Base-by-base conservation (phyloP, 164 flowering plant genomes). In the Litsea cubeba region DNA sequence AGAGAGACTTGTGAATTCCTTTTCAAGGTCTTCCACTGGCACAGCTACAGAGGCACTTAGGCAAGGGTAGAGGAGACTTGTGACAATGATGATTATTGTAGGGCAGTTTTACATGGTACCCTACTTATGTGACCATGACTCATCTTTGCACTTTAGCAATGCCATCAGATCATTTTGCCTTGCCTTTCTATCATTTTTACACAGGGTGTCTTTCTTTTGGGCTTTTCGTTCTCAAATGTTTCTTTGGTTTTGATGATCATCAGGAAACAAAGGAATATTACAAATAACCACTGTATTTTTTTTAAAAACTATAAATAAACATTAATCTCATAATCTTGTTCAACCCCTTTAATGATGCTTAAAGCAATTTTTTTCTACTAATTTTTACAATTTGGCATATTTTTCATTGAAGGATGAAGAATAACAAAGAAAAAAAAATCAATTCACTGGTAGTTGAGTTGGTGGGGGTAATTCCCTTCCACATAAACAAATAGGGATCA, bases 91-190 rank as follows among this genome's bases (percentile, higher is more conserved):
- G 35, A 66, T 65, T 66, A 66, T 17, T 26, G 69, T 32, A 28
- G 49, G 46, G 40, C 17, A 28, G 69, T 66, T 66, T 25, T 66
- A 30, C 40, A 30, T 28, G 46, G 69, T 32, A 18, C 69, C 69
- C 69, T 66, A 66, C 46, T 66, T 28, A 66, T 66, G 69, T 66
- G 69, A 66, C 69, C 46, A 30, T 66, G 69, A 66, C 69, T 66
- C 69, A 66, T 66, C 69, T 30, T 66, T 66, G 69, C 69, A 30
- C 69, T 66, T 66, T 32, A 66, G 69, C 35, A 66, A 30, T 26
- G 69, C 46, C 46, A 66, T 25, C 28, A 66, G 69, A 66, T 66
- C 69, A 66, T 66, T 64, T 66, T 15, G 32, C 46, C 20, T 17
- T 17, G 46, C 50, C 28, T 30, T 65, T 65, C 46, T 30, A 3